phyloP scores from a whole-genome alignment of 2,329 filamentous ascomycete species.

The Fusarium dlaminii region DNA sequence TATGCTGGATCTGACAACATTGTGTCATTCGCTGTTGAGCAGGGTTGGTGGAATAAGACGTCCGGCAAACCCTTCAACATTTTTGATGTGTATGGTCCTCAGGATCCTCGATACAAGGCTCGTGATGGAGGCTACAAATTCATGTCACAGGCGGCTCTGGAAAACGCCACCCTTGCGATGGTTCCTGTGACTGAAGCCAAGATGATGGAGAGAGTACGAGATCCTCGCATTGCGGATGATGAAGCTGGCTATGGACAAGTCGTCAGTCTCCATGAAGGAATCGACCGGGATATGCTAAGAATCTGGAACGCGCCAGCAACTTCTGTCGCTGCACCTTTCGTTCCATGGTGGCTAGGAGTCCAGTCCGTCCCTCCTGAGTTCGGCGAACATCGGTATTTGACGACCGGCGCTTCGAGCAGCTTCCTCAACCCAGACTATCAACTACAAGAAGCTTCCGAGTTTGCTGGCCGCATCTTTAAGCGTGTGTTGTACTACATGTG shows the following conservation, averaged over 20 bases:
- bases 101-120: slow-evolving; percentile 35
- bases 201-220: slow-evolving; percentile 35
- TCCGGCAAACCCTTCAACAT: slow-evolving; percentile 35
- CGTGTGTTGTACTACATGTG: slow-evolving; percentile 39
- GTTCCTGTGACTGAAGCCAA: slow-evolving; percentile 33
- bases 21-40: slow-evolving; percentile 34
- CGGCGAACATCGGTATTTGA: slow-evolving; percentile 35
- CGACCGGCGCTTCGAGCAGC: slow-evolving; percentile 35
- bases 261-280: slow-evolving; percentile 22
- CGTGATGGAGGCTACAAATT: slow-evolving; percentile 40
- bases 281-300: slow-evolving; percentile 30
- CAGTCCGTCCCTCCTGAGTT: slow-evolving; percentile 34
- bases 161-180: slow-evolving; percentile 35
- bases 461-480: slow-evolving; percentile 36
- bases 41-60: slow-evolving; percentile 38
- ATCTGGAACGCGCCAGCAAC: slow-evolving; percentile 37
- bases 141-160: slow-evolving; percentile 36
- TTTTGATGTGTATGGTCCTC: slow-evolving; percentile 32
- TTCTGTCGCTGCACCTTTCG: slow-evolving; percentile 32
- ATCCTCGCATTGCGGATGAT: slow-evolving; percentile 36
- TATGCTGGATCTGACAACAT: slow-evolving; percentile 36
- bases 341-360: slow-evolving; percentile 37
- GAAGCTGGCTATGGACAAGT: slow-evolving; percentile 38
- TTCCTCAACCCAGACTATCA: slow-evolving; percentile 40
- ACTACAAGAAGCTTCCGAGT: slow-evolving; percentile 34